Evolutionary conservation across 257 asterid species (phyloP).

Genomic region (Nicotiana obtusifolia): DNA sequence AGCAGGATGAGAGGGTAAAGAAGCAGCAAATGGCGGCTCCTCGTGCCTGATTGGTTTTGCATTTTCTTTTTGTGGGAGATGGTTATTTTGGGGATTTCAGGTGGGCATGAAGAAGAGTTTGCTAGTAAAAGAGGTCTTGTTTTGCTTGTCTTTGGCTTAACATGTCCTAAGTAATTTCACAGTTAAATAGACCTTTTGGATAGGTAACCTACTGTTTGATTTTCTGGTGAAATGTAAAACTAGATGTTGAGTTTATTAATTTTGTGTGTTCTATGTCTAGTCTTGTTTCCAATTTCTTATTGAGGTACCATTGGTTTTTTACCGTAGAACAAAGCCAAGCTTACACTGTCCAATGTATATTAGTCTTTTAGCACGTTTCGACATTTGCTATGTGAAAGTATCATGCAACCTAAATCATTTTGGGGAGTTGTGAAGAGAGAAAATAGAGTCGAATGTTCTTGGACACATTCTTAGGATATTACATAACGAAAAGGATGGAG

Average conservation of each 20-base stretch:
- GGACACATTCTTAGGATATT: no score
- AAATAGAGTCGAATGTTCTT: no score
- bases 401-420: background rate
- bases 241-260: background rate
- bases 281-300: background rate
- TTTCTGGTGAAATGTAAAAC: background rate
- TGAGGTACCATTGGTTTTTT: background rate
- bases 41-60: constrained; percentile 40
- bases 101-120: background rate
- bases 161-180: background rate
- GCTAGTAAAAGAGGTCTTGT: background rate
- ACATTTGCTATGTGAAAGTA: background rate
- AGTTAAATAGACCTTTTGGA: background rate
- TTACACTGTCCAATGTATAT: background rate
- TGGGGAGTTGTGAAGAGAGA: no score
- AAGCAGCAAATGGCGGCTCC: constrained; percentile 99
- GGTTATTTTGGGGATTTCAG: background rate
- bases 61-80: background rate
- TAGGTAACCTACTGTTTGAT: background rate
- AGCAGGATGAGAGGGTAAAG: constrained; percentile 72
- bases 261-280: background rate
- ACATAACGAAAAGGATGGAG: no score
- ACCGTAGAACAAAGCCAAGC: background rate
- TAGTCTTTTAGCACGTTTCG: no score
- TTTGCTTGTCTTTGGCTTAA: background rate